A percentile compares a stretch with the other conserved stretches of the same genome.
These are phyloP conservation scores for Colletotrichum sublineola DNA, from an alignment of 2,329 filamentous ascomycete genomes.

Conservation along the genomic window DNA sequence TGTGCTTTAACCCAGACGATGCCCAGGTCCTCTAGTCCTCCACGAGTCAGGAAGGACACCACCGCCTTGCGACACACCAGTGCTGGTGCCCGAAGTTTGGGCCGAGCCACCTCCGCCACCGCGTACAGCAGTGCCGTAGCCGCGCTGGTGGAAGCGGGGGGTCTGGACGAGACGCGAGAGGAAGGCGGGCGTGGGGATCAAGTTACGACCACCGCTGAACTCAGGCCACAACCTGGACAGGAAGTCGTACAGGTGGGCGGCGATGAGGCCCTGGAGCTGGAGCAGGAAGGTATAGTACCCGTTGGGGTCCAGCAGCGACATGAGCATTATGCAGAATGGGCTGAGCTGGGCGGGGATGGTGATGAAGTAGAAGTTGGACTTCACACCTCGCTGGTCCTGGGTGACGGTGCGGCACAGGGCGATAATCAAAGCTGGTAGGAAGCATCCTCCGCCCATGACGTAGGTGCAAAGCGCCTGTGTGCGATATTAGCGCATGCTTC, in stretches of 20 bases:
- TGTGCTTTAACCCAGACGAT: constrained; percentile 66
- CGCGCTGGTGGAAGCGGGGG: constrained; percentile 61
- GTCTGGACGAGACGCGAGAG: constrained; percentile 76
- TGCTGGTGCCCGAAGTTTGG: constrained; percentile 54
- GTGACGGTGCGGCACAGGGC: constrained; percentile 87
- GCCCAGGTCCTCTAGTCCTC: constrained; percentile 72
- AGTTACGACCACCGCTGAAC: constrained; percentile 85
- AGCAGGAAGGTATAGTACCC: constrained; percentile 69
- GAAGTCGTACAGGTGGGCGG: constrained; percentile 93
- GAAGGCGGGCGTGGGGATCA: constrained; percentile 79
- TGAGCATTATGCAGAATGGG: constrained; percentile 82
- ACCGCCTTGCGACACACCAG: constrained; percentile 56
- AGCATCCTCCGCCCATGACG: constrained; percentile 64
- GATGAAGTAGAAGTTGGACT: constrained; percentile 84
- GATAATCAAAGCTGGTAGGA: constrained; percentile 77
- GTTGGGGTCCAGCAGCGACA: constrained; percentile 76
- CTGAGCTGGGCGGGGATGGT: constrained; percentile 85
- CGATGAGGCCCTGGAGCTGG: constrained; percentile 83
- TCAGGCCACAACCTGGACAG: constrained; percentile 88
- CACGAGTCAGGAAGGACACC: constrained; percentile 74
- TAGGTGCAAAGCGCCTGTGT: constrained; percentile 65
- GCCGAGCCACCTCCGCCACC: constrained; percentile 46
- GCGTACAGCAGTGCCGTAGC: constrained; percentile 74
- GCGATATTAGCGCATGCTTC: constrained; percentile 45
- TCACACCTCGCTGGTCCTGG: constrained; percentile 85